These are phyloP conservation scores for Talaromyces rugulosus DNA, from an alignment of 2,329 filamentous ascomycete species.

Conservation along the genomic window DNA sequence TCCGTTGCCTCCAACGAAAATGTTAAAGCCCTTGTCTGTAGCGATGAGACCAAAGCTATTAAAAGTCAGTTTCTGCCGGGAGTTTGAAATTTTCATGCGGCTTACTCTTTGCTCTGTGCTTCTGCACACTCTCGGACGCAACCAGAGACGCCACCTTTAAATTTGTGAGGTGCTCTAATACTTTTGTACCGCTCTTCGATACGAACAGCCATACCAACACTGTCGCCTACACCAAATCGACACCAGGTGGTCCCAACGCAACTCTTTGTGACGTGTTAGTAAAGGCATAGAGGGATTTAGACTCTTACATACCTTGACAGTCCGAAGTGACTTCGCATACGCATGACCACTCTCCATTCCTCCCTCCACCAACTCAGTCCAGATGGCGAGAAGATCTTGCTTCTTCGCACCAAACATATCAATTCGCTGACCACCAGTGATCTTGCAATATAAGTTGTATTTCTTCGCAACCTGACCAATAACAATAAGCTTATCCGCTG, in stretches of 20 bases:
- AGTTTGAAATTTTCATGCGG: conserved; percentile 2
- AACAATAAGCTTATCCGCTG: conserved; percentile 75
- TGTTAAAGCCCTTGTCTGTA: conserved; percentile 89
- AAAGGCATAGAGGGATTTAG: not conserved
- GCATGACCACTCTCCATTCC: conserved; percentile 90
- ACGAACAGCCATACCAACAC: conserved; percentile 83
- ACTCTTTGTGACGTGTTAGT: conserved; percentile 44
- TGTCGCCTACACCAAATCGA: conserved; percentile 81
- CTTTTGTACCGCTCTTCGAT: conserved; percentile 90
- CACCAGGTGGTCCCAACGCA: conserved; percentile 93
- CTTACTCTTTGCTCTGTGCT: conserved; percentile 84
- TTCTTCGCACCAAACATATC: conserved; percentile 91
- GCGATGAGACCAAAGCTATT: conserved; percentile 79
- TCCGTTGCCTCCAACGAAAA: conserved; percentile 86
- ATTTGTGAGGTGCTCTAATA: conserved; percentile 82
- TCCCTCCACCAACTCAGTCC: conserved; percentile 72
- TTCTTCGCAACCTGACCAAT: conserved; percentile 82
- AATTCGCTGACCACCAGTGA: conserved; percentile 86
- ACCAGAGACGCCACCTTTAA: conserved; percentile 85
- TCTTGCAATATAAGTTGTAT: conserved; percentile 82
- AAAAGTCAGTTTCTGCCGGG: not conserved
- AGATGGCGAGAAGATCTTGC: conserved; percentile 77
- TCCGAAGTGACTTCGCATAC: conserved; percentile 82
- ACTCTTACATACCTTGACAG: conserved; percentile 60
- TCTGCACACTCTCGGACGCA: conserved; percentile 93